phyloP scores from a whole-genome alignment of 2,329 filamentous ascomycete species.

The Akanthomyces lecanii region DNA sequence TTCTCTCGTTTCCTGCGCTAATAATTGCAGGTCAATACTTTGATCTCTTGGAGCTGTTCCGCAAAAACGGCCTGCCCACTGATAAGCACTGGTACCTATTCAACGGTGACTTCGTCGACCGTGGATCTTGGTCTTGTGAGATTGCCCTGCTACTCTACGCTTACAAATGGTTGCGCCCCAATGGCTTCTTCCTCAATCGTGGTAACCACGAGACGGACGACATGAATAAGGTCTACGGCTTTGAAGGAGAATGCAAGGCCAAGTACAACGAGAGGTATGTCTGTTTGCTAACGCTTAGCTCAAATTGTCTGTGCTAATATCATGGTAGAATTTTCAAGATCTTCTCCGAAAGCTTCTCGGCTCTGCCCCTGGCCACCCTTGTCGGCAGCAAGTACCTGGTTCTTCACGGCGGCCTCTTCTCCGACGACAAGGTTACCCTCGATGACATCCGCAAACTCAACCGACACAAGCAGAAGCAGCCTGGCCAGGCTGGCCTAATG shows the following conservation, averaged over 20 bases:
- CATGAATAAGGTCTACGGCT: constrained; percentile 98
- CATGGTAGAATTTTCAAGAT: constrained; percentile 74
- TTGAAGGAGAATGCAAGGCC: constrained; percentile 95
- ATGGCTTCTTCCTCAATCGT: constrained; percentile 88
- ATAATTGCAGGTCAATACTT: constrained; percentile 79
- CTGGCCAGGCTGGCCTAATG: constrained; percentile 91
- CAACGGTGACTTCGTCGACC: constrained; percentile 97
- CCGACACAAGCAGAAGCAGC: constrained; percentile 84
- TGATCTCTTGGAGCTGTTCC: constrained; percentile 93
- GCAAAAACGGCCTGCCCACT: constrained; percentile 77
- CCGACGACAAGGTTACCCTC: constrained; percentile 84
- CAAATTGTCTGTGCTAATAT: constrained; percentile 8
- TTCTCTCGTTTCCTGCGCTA: constrained; percentile 19
- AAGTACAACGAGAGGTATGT: constrained; percentile 83
- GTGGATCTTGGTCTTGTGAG: constrained; percentile 97
- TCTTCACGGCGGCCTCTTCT: constrained; percentile 92
- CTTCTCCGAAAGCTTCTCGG: constrained; percentile 97
- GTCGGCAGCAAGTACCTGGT: constrained; percentile 89
- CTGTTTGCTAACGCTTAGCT: not conserved
- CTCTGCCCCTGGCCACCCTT: constrained; percentile 83
- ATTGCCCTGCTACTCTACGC: constrained; percentile 90
- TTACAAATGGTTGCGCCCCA: constrained; percentile 92
- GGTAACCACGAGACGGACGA: constrained; percentile 99
- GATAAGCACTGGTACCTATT: constrained; percentile 93
- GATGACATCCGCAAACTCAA: constrained; percentile 94